Percentiles rank a stretch among this genome's conserved stretches.
These are phyloP conservation scores for Collybia sp. DNA, from an alignment of 768 basidiomycete genomes.

Conservation along the genomic window DNA sequence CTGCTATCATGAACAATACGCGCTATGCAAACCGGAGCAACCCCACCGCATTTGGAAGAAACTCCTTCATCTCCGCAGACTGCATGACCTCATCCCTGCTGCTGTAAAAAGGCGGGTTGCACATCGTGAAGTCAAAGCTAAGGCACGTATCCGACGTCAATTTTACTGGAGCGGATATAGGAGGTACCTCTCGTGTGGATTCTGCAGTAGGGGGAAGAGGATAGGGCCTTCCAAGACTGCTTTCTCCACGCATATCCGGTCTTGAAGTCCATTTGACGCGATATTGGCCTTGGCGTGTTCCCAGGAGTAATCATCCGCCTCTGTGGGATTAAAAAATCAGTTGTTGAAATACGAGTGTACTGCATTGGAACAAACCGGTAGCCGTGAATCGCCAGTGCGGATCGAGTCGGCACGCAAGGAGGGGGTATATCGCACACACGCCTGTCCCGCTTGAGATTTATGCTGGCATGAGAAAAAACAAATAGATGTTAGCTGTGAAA, in stretches of 20 bases:
- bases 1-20: constrained; percentile 30
- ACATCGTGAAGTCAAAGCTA: constrained; percentile 82
- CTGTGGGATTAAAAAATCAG: constrained; percentile 28
- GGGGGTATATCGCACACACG: constrained; percentile 84
- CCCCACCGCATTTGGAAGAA: constrained; percentile 66
- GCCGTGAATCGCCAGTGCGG: constrained; percentile 57
- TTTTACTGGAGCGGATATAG: not conserved
- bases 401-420: constrained; percentile 58
- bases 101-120: constrained; percentile 96
- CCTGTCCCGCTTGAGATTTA: constrained; percentile 71
- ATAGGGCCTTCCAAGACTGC: constrained; percentile 34
- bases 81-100: constrained; percentile 60
- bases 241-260: constrained; percentile 45
- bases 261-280: constrained; percentile 44
- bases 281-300: constrained; percentile 55
- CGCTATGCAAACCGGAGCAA: not conserved
- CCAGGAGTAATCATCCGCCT: constrained; percentile 66
- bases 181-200: constrained; percentile 1
- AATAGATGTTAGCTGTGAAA: not conserved
- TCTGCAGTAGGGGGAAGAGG: constrained; percentile 34
- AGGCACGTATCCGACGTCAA: constrained; percentile 13
- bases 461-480: not conserved
- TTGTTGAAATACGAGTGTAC: not conserved
- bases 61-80: constrained; percentile 60
- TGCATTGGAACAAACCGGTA: constrained; percentile 45